These are phyloP conservation scores for Macrophomina phaseolina DNA, from an alignment of 2,329 filamentous ascomycete genomes.

Conservation along the genomic window DNA sequence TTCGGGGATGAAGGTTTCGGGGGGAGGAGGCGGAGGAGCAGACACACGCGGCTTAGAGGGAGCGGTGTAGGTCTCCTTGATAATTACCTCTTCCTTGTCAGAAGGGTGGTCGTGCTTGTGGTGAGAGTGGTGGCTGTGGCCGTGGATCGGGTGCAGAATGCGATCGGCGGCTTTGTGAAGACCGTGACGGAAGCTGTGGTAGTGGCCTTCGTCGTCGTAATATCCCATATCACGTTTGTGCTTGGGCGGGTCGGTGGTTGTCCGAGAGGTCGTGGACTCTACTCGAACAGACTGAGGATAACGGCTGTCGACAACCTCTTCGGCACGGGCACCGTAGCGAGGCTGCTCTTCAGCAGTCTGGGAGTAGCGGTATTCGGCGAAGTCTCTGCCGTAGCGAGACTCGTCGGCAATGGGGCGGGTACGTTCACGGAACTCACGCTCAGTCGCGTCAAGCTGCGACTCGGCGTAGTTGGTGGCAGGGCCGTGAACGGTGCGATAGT, in stretches of 20 bases:
- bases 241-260: slow-evolving; percentile 58
- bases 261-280: slow-evolving; percentile 51
- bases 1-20: slow-evolving; percentile 30
- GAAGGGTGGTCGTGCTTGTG: slow-evolving; percentile 48
- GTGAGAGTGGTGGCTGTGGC: slow-evolving; percentile 57
- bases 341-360: slow-evolving; percentile 23
- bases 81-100: slow-evolving; percentile 53
- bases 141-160: slow-evolving; percentile 67
- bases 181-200: slow-evolving; percentile 76
- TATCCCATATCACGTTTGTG: slow-evolving; percentile 73
- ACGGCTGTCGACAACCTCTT: slow-evolving; percentile 45
- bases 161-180: slow-evolving; percentile 70
- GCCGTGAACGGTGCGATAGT: slow-evolving; percentile 54
- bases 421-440: slow-evolving; percentile 71
- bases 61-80: slow-evolving; percentile 50
- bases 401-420: slow-evolving; percentile 58
- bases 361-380: slow-evolving; percentile 34
- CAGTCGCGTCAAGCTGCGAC: slow-evolving; percentile 61
- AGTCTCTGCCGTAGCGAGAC: slow-evolving; percentile 34
- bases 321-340: slow-evolving; percentile 46
- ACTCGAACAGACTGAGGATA: slow-evolving; percentile 57
- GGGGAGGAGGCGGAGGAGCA: slow-evolving; percentile 39
- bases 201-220: slow-evolving; percentile 79
- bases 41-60: slow-evolving; percentile 42
- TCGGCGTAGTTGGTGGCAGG: slow-evolving; percentile 58